Percentiles rank a stretch among this genome's conserved stretches.
phyloP scores from a whole-genome alignment of 441 rosid genomes.

The Erodium trifolium region DNA sequence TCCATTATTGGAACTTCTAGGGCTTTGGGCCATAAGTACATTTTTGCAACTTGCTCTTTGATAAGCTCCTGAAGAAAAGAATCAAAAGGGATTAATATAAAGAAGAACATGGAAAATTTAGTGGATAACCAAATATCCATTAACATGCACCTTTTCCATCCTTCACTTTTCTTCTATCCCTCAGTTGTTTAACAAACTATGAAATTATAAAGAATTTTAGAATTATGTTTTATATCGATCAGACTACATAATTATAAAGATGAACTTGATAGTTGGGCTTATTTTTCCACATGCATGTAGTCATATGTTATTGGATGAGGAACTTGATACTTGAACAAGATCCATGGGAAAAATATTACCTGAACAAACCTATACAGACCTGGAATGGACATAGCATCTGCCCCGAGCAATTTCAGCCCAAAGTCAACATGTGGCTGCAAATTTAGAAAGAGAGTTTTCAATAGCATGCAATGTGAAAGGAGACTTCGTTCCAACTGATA shows the following conservation, averaged over 20 bases:
- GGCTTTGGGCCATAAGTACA: conserved; percentile 28
- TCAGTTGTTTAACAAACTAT: too few species aligned
- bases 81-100: background rate
- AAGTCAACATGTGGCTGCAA: conserved; percentile 14
- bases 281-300: too few species aligned
- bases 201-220: too few species aligned
- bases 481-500: background rate
- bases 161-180: too few species aligned
- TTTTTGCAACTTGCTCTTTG: conserved; percentile 27
- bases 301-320: too few species aligned
- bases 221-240: too few species aligned
- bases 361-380: conserved; percentile 28
- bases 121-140: background rate
- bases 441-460: background rate
- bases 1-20: conserved; percentile 25
- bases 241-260: too few species aligned
- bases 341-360: conserved; percentile 7
- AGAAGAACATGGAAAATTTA: background rate
- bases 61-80: conserved; percentile 24
- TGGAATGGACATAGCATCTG: conserved; percentile 27
- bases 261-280: too few species aligned
- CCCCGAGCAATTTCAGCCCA: conserved; percentile 25
- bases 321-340: too few species aligned
- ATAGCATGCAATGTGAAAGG: background rate
- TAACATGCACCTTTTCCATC: background rate